Percentiles rank a stretch among this genome's conserved stretches.
Conservation (phyloP, 139 green algal genomes). For the Gonium pectorale region DNA sequence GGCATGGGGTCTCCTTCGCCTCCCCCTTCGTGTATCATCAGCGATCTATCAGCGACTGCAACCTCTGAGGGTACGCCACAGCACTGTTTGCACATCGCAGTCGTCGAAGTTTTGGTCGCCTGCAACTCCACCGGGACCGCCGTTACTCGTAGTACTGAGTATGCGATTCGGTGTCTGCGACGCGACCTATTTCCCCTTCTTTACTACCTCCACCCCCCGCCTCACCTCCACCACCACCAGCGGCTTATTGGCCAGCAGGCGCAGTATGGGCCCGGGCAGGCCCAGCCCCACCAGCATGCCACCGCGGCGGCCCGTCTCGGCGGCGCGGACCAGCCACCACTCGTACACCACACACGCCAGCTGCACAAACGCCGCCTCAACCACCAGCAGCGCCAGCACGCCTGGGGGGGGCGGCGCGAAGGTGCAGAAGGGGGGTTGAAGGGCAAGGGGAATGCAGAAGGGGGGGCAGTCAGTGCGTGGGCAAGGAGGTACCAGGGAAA, state of each 20-base stretch:
- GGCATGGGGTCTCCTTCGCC: too few species aligned
- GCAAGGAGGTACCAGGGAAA: not conserved
- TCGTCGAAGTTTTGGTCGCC: not conserved
- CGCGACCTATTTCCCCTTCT: not conserved
- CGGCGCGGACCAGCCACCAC: slow-evolving; percentile 4
- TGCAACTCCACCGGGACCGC: too few species aligned
- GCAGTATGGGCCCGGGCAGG: slow-evolving; percentile 44
- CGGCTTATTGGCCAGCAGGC: slow-evolving; percentile 9
- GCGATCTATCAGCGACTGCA: too few species aligned
- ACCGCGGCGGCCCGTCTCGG: slow-evolving; percentile 8
- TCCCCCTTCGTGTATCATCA: too few species aligned
- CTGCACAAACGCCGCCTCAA: slow-evolving; percentile 36
- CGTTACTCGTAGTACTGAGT: too few species aligned
- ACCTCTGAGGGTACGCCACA: too few species aligned
- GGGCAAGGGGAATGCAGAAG: not conserved
- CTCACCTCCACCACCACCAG: slow-evolving; percentile 23
- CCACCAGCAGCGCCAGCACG: slow-evolving; percentile 38
- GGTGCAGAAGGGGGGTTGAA: not conserved
- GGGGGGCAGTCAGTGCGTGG: not conserved
- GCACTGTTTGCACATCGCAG: not conserved
- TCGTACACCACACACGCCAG: not conserved
- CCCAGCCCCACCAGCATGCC: slow-evolving; percentile 13
- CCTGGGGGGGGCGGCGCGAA: not conserved
- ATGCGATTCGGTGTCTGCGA: not conserved
- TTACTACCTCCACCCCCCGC: not conserved